Conservation (phyloP, 208 protist genomes). For the Trichomonas tenax region DNA sequence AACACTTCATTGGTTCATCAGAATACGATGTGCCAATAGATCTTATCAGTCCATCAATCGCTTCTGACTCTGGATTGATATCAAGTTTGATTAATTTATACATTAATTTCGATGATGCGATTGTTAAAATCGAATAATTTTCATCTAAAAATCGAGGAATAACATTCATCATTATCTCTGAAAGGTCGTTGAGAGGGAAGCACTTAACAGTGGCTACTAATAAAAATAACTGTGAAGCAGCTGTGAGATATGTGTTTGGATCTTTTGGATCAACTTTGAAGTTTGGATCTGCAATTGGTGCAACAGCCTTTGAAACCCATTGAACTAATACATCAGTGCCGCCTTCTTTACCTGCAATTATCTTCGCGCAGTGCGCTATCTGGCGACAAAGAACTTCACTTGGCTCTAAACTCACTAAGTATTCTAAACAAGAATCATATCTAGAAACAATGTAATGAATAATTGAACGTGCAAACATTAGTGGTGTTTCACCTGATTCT, state of each 20-base stretch:
- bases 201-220: neutral
- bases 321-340: neutral
- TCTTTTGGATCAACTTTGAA: neutral
- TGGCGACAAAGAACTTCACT: neutral
- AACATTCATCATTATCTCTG: neutral
- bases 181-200: neutral
- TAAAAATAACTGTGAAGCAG: neutral
- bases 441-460: neutral
- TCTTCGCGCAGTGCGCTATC: neutral
- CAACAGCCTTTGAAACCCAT: neutral
- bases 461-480: neutral
- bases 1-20: neutral
- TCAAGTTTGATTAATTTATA: neutral
- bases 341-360: neutral
- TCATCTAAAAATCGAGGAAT: neutral
- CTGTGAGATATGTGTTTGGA: neutral
- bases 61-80: neutral
- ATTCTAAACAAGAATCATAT: neutral
- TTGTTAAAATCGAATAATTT: neutral
- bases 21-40: neutral
- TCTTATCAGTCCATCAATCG: neutral
- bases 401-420: neutral
- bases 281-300: neutral
- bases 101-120: neutral
- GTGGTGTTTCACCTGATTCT: neutral